These are phyloP conservation scores for Stemphylium vesicarium DNA, from an alignment of 2,329 filamentous ascomycete genomes.

Conservation along the genomic window DNA sequence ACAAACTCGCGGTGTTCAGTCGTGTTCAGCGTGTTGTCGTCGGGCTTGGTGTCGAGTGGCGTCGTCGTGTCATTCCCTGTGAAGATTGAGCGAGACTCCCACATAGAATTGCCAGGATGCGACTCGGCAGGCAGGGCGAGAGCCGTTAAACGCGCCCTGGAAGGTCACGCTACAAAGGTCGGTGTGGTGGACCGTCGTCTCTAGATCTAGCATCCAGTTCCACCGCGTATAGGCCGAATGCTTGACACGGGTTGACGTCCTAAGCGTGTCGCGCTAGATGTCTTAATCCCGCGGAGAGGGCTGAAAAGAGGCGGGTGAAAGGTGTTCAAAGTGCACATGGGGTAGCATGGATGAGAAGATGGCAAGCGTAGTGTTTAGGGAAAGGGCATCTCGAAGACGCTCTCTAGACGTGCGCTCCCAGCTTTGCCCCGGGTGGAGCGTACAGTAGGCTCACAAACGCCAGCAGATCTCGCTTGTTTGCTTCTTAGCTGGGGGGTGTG, in stretches of 20 bases:
- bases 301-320: not conserved
- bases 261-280: constrained; percentile 3
- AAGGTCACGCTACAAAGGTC: constrained; percentile 16
- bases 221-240: constrained; percentile 3
- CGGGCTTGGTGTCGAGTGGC: constrained; percentile 8
- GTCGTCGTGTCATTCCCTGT: constrained; percentile 21
- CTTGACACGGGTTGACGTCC: constrained; percentile 1
- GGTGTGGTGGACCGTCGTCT: constrained; percentile 14
- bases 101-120: constrained; percentile 16
- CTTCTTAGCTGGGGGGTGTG: not conserved
- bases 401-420: not conserved
- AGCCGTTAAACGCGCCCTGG: constrained; percentile 20
- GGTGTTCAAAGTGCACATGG: not conserved
- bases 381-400: not conserved
- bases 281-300: not conserved
- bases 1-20: constrained; percentile 5
- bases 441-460: not conserved
- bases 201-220: constrained; percentile 2
- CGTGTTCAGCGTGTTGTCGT: not conserved
- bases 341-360: not conserved
- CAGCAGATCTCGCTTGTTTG: not conserved
- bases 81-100: constrained; percentile 25
- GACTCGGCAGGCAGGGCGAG: constrained; percentile 7
- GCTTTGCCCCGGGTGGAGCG: not conserved
- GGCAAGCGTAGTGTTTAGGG: not conserved